These are phyloP conservation scores for Gilbertella persicaria DNA, from an alignment of 371 early-diverging fungal genomes.

Conservation along the genomic window DNA sequence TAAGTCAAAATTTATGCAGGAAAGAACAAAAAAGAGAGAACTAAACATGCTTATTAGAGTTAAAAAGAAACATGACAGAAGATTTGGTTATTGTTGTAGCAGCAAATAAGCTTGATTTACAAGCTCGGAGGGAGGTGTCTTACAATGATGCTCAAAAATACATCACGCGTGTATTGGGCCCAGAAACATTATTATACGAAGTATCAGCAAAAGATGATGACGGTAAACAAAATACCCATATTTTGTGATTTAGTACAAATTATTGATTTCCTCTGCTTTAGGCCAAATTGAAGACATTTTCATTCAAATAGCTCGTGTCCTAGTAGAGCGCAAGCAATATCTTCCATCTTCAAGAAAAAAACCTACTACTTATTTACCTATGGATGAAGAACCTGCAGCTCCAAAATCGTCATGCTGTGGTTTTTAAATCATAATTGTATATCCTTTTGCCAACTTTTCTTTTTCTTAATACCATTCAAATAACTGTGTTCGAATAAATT, in stretches of 20 bases:
- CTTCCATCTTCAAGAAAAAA: slow-evolving; percentile 31
- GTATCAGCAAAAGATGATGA: slow-evolving; percentile 76
- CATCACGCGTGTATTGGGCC: slow-evolving; percentile 58
- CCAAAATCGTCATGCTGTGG: slow-evolving; percentile 44
- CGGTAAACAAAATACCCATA: slow-evolving; percentile 43
- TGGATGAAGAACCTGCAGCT: slow-evolving; percentile 41
- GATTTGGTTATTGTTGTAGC: slow-evolving; percentile 72
- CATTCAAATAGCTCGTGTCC: slow-evolving; percentile 56
- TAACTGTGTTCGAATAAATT: too few species aligned
- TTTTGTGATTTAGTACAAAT: not conserved
- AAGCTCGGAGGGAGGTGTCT: slow-evolving; percentile 58
- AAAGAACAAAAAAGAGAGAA: slow-evolving; percentile 1
- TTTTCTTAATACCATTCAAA: not conserved
- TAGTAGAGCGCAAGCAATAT: slow-evolving; percentile 61
- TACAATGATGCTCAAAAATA: slow-evolving; percentile 62
- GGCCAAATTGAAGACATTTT: slow-evolving; percentile 64
- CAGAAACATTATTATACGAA: slow-evolving; percentile 65
- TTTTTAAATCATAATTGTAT: slow-evolving; percentile 13
- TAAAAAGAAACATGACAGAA: slow-evolving; percentile 72
- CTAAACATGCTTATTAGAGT: slow-evolving; percentile 47
- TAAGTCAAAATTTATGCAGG: slow-evolving; percentile 7
- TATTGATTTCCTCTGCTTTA: slow-evolving; percentile 7
- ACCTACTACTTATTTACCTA: slow-evolving; percentile 27
- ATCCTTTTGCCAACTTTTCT: slow-evolving; percentile 3
- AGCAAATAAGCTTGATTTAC: slow-evolving; percentile 76